These are phyloP conservation scores for Allium sativum DNA, from an alignment of 106 monocot species.

Conservation along the genomic window DNA sequence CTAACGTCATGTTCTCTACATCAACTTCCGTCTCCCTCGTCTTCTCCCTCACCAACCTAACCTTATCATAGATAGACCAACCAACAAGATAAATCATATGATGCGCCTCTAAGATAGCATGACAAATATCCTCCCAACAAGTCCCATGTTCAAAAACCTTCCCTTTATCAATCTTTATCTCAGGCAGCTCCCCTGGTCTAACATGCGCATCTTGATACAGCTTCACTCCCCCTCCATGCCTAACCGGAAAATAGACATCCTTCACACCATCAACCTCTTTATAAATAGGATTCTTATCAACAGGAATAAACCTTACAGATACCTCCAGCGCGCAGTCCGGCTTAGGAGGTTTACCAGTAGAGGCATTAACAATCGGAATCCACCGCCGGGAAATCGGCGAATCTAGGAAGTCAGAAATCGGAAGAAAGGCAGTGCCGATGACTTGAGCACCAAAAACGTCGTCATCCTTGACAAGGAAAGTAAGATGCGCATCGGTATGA, in stretches of 20 bases:
- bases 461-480: conserved; percentile 57
- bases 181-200: conserved; percentile 45
- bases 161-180: conserved; percentile 33
- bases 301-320: conserved; percentile 25
- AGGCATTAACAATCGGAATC: conserved; percentile 30
- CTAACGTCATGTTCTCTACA: conserved; percentile 26
- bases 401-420: conserved; percentile 10
- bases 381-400: conserved; percentile 23
- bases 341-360: conserved; percentile 31
- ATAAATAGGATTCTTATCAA: conserved; percentile 16
- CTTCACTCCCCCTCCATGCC: conserved; percentile 42
- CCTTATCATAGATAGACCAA: conserved; percentile 56
- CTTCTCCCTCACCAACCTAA: conserved; percentile 54
- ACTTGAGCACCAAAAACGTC: conserved; percentile 59
- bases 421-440: conserved; percentile 43
- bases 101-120: conserved; percentile 70
- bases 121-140: conserved; percentile 81
- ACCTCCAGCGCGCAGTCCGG: conserved; percentile 31
- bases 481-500: conserved; percentile 26
- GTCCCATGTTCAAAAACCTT: conserved; percentile 28
- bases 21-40: conserved; percentile 14
- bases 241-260: conserved; percentile 36
- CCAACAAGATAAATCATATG: conserved; percentile 67
- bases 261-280: conserved; percentile 22
- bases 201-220: conserved; percentile 71